Evolutionary conservation across 371 early-diverging fungal genomes (phyloP).

Genomic region (Mortierella polycephala): DNA sequence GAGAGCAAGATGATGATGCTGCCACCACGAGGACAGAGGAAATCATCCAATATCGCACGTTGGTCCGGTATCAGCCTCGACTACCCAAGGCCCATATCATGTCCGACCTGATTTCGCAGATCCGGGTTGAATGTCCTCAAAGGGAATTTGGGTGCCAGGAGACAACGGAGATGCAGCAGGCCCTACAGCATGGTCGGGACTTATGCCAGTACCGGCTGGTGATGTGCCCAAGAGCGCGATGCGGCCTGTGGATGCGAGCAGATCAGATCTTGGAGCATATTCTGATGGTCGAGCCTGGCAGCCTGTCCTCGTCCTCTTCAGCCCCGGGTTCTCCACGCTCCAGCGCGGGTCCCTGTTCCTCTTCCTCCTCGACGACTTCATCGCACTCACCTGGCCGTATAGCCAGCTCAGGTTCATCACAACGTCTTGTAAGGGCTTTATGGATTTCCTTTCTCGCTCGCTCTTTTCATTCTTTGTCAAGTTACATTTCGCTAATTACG

Average conservation of each 20-base stretch:
- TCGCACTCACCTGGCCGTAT: constrained; percentile 6
- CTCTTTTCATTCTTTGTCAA: no score
- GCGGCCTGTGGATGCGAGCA: constrained; percentile 48
- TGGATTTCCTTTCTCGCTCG: no score
- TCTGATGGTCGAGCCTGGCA: constrained; percentile 35
- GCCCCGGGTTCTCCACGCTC: background rate
- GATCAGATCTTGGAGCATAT: constrained; percentile 49
- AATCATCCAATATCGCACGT: constrained; percentile 36
- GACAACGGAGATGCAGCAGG: constrained; percentile 43
- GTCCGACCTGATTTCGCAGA: constrained; percentile 53
- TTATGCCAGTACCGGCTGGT: constrained; percentile 33
- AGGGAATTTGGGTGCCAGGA: constrained; percentile 31
- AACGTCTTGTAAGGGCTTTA: constrained; percentile 12
- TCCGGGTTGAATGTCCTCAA: constrained; percentile 42
- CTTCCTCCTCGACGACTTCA: constrained; percentile 1
- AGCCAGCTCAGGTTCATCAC: background rate
- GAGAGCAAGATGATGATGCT: background rate
- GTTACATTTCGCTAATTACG: no score
- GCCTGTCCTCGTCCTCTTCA: background rate
- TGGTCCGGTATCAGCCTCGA: constrained; percentile 48
- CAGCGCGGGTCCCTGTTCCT: background rate
- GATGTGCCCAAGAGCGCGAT: constrained; percentile 41
- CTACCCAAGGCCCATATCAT: constrained; percentile 53
- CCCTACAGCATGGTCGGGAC: constrained; percentile 37
- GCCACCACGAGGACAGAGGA: background rate